Base-by-base conservation (phyloP, 345 rosid genomes). In the Theobroma cacao region DNA sequence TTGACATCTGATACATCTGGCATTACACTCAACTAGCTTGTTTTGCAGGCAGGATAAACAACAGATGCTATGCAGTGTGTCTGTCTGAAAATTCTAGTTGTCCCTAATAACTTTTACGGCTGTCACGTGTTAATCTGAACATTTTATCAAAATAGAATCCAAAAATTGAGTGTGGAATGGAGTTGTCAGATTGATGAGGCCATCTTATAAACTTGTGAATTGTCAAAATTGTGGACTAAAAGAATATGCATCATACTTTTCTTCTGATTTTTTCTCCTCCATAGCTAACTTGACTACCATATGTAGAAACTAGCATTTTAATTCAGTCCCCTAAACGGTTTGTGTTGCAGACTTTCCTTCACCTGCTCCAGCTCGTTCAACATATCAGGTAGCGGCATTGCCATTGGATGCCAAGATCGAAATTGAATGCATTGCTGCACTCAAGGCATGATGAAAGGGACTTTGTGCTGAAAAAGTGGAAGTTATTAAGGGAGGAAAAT, bases 311-410 rank as follows among this genome's bases (percentile, higher is more conserved):
- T 5, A n/a, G 20, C 24, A 48, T 78, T 52, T 18, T 38, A 43
- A 5, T 76, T 7, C 1, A 14, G 43, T 75, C 43, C 38, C n/a
- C 34, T 4, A 26, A 67, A 22, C 45, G 55, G 34, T 62, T 60
- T 60, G 0, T 81, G 34, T 59, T 86, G 79, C 93, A 94, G 99
- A 94, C 86, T 94, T 97, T 75, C 90, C 93, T 7, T 88, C 90
- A 53, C 93, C 94, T 75, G 83, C 91, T 41, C 99, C 99, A 5
- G 93, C 99, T 41, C 89, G 98, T 41, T 86, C 98, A 7, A 97
- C 99, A 22, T 93, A 88, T 80, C 98, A 94, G 85, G 99, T 91
- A 1, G 98, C 99, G 18, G 99, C 96, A 77, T 82, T 94, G 89
- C 99, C 98, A 10, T 52, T 91, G 79, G 86, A 93, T 75, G 96